Evolutionary conservation across 1,284 basidiomycete species (phyloP), one percentile per base, ranked within the genome.

Genomic region (Moesziomyces aphidis): DNA sequence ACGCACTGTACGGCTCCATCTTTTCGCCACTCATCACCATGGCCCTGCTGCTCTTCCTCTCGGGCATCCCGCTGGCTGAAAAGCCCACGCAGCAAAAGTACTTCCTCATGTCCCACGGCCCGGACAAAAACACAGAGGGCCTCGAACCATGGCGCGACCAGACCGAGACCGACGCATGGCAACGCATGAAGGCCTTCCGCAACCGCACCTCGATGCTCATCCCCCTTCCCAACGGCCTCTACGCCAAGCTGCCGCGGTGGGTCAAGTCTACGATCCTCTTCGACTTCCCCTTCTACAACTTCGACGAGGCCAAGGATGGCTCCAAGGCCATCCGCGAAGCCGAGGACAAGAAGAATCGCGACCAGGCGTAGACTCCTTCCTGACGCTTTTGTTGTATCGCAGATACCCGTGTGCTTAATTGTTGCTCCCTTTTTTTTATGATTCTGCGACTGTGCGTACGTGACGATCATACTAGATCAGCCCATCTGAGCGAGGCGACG

Each of bases 11-110:
- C 34, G 81, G 61, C 26, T 73, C 76, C 21, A 70, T 80, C 60
- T 71, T 83, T 42, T 81, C 80, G 39, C 81, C 81, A 0, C 54
- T 82, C 58, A 78, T 83, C 71, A 83, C 80, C 58, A 78, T 80
- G 61, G 51, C 73, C 19, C 68, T 81, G 19, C 55, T 60, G 50
- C 57, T 67, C 89, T 43, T 85, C 92, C 21, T 87, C 3, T 91
- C 90, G 4, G 91, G 91, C 3, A 80, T 93, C 19, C 91, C 91
- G 0, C 89, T 89, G 0, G 90, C 90, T 1, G 91, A 92, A 81
- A 92, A 91, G 82, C 90, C 91, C 1, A 87, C 88, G 22, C 90
- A 90, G 5, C 88, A 89, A 78, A 88, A 88, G 73, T 91, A 89
- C 79, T 91, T 89, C 83, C 85, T 91, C 52, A 86, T 90, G 81